These are phyloP conservation scores for Diaporthe humulicola DNA, from an alignment of 2,329 filamentous ascomycete species.

Conservation along the genomic window DNA sequence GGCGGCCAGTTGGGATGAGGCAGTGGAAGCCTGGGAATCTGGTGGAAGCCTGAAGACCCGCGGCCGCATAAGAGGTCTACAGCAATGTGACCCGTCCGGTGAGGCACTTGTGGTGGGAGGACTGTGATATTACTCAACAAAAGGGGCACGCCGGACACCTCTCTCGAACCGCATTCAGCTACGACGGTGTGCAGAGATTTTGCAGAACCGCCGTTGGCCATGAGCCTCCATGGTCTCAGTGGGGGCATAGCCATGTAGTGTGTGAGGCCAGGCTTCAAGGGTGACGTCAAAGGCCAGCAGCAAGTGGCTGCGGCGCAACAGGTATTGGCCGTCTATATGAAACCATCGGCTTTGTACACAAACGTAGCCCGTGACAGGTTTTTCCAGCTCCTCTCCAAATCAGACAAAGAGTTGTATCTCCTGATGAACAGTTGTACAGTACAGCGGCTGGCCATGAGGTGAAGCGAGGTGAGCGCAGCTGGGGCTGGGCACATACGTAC, in stretches of 20 bases:
- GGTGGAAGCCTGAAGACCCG: neutral
- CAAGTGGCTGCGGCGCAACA: neutral
- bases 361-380: neutral
- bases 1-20: neutral
- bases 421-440: neutral
- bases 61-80: neutral
- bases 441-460: neutral
- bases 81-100: neutral
- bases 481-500: neutral
- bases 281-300: neutral
- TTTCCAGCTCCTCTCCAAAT: neutral
- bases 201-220: neutral
- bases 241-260: neutral
- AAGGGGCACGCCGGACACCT: neutral
- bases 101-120: neutral
- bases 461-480: neutral
- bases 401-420: too few relatives aligned
- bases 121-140: neutral
- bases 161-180: neutral
- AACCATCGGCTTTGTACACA: neutral
- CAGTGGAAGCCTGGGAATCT: neutral
- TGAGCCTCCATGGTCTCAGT: neutral
- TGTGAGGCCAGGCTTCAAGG: neutral
- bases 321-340: neutral
- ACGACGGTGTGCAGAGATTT: neutral